These are phyloP conservation scores for Pleurotus tuber-regium DNA, from an alignment of 768 basidiomycete genomes.

Conservation along the genomic window DNA sequence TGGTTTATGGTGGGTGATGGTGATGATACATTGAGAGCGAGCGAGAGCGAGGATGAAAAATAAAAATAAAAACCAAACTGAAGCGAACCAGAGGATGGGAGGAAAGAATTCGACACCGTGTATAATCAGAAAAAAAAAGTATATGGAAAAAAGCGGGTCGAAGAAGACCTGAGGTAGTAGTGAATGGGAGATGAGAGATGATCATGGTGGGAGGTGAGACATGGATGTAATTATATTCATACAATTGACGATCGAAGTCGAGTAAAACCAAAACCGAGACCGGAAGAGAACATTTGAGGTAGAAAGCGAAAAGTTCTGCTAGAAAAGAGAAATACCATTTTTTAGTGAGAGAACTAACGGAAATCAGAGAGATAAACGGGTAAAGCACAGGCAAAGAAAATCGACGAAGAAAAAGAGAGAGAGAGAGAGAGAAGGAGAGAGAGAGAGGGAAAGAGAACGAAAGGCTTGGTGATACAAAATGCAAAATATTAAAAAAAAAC, in stretches of 20 bases:
- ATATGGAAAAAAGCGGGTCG: neutral
- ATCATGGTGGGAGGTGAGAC: neutral
- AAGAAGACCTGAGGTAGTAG: neutral
- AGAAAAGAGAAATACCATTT: neutral
- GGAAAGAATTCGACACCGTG: no score
- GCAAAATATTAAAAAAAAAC: neutral
- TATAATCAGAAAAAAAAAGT: neutral
- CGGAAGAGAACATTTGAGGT: no score
- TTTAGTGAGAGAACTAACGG: neutral
- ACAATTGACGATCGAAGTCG: neutral
- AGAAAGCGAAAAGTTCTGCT: no score
- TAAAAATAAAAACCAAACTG: neutral
- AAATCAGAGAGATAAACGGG: neutral
- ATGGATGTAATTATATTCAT: neutral
- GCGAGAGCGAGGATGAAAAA: neutral
- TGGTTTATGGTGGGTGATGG: no score
- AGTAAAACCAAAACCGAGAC: neutral
- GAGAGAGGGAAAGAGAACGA: neutral
- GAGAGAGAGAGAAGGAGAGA: neutral
- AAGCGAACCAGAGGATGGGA: no score
- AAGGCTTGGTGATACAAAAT: neutral
- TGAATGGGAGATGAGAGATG: neutral
- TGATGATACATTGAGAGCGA: neutral
- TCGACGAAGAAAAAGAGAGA: neutral
- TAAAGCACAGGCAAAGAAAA: neutral